These are phyloP conservation scores for Emydomyces testavorans DNA, from an alignment of 2,329 filamentous ascomycete species.

Conservation along the genomic window DNA sequence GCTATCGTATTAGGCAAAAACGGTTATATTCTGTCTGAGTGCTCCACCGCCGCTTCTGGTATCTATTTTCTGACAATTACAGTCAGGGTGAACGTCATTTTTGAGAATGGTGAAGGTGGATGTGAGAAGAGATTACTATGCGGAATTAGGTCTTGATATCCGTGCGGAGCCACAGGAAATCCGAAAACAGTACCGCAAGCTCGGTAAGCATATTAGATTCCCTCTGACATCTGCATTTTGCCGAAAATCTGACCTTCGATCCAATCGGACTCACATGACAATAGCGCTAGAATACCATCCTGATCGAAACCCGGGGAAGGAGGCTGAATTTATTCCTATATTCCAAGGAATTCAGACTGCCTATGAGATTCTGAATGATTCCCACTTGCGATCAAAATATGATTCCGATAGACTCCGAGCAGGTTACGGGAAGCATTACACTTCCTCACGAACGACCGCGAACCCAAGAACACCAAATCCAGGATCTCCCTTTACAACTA, in stretches of 20 bases:
- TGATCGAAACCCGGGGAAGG: slow-evolving; percentile 74
- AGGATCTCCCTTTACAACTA: slow-evolving; percentile 16
- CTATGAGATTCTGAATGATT: slow-evolving; percentile 61
- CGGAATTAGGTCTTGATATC: slow-evolving; percentile 61
- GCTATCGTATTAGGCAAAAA: background rate
- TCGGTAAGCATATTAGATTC: slow-evolving; percentile 44
- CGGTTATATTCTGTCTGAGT: background rate
- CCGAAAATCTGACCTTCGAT: background rate
- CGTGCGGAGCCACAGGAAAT: slow-evolving; percentile 62
- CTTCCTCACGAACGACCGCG: slow-evolving; percentile 16
- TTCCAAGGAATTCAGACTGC: slow-evolving; percentile 82
- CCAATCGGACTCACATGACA: background rate
- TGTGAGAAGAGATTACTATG: slow-evolving; percentile 67
- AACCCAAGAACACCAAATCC: slow-evolving; percentile 18
- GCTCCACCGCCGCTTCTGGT: background rate
- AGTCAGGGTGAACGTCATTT: background rate
- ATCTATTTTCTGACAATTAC: background rate
- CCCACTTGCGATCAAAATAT: slow-evolving; percentile 48
- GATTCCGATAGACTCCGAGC: slow-evolving; percentile 49
- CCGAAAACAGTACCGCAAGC: slow-evolving; percentile 75
- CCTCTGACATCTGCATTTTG: too few relatives aligned
- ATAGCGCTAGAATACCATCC: slow-evolving; percentile 75
- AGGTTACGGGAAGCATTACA: slow-evolving; percentile 27
- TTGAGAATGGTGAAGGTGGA: slow-evolving; percentile 55
- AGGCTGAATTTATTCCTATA: slow-evolving; percentile 65